Conservation (phyloP, 2,329 filamentous ascomycete species). For the Phialophora chinensis region DNA sequence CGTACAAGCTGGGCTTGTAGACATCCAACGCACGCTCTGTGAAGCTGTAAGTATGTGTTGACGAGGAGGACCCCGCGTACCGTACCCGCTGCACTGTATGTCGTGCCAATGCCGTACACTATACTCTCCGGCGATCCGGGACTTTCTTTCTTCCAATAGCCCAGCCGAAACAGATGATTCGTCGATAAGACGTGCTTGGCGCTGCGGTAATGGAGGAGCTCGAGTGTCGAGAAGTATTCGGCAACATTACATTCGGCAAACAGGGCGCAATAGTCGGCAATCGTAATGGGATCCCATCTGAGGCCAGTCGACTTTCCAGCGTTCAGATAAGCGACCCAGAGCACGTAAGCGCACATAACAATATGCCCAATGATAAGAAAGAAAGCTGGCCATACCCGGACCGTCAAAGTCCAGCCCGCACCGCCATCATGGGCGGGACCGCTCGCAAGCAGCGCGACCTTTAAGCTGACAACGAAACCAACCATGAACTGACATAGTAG, state of each 20-base stretch:
- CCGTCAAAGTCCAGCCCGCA: constrained; percentile 6
- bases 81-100: constrained; percentile 8
- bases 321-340: constrained; percentile 14
- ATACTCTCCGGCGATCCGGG: neutral
- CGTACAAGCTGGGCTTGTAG: constrained; percentile 11
- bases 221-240: constrained; percentile 18
- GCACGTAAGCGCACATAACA: constrained; percentile 9
- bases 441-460: constrained; percentile 21
- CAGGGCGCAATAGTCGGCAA: constrained; percentile 19
- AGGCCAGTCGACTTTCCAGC: constrained; percentile 21
- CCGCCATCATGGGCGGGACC: constrained; percentile 7
- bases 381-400: constrained; percentile 16
- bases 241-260: constrained; percentile 14
- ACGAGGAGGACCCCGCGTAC: no score
- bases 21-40: neutral
- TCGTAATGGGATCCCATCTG: constrained; percentile 21
- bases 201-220: constrained; percentile 10
- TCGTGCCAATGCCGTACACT: constrained; percentile 17
- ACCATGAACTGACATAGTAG: constrained; percentile 20
- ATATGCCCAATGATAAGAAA: constrained; percentile 19
- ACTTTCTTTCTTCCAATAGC: constrained; percentile 9
- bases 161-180: constrained; percentile 19
- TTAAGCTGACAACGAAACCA: constrained; percentile 24
- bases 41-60: constrained; percentile 5
- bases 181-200: constrained; percentile 10